These are phyloP conservation scores for Podospora conica DNA, from an alignment of 495 filamentous ascomycete species.

Conservation along the genomic window DNA sequence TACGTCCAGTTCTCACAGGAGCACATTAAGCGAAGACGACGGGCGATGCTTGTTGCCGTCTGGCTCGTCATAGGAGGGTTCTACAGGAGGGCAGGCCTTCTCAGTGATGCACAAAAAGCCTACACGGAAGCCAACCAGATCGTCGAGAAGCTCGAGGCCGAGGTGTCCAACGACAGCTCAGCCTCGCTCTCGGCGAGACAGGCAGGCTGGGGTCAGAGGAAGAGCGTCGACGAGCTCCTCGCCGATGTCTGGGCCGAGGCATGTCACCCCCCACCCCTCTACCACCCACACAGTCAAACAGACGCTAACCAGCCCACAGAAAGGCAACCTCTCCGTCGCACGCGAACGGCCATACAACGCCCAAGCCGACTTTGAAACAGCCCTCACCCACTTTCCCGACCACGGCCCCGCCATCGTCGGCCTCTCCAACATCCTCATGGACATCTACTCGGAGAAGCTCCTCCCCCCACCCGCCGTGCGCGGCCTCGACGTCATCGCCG, in stretches of 20 bases:
- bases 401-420: slow-evolving; percentile 76
- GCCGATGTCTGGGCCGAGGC: slow-evolving; percentile 74
- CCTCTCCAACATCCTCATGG: slow-evolving; percentile 76
- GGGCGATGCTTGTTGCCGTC: slow-evolving; percentile 61
- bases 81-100: slow-evolving; percentile 74
- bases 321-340: slow-evolving; percentile 60
- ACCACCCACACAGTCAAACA: not conserved
- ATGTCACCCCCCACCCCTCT: slow-evolving; percentile 20
- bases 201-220: slow-evolving; percentile 65
- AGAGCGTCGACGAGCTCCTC: slow-evolving; percentile 71
- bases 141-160: slow-evolving; percentile 48
- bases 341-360: slow-evolving; percentile 60
- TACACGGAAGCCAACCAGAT: slow-evolving; percentile 75
- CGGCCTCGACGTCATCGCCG: slow-evolving; percentile 18
- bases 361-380: slow-evolving; percentile 68
- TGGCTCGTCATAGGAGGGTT: slow-evolving; percentile 87
- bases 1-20: slow-evolving; percentile 45
- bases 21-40: slow-evolving; percentile 51
- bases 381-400: slow-evolving; percentile 64
- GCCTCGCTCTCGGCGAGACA: slow-evolving; percentile 46
- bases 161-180: slow-evolving; percentile 46
- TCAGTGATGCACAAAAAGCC: slow-evolving; percentile 70
- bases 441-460: slow-evolving; percentile 67
- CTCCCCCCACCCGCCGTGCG: slow-evolving; percentile 42
- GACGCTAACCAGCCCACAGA: slow-evolving; percentile 43